Base-by-base conservation (phyloP, 331 rosid genomes). In the Acacia concinna region DNA sequence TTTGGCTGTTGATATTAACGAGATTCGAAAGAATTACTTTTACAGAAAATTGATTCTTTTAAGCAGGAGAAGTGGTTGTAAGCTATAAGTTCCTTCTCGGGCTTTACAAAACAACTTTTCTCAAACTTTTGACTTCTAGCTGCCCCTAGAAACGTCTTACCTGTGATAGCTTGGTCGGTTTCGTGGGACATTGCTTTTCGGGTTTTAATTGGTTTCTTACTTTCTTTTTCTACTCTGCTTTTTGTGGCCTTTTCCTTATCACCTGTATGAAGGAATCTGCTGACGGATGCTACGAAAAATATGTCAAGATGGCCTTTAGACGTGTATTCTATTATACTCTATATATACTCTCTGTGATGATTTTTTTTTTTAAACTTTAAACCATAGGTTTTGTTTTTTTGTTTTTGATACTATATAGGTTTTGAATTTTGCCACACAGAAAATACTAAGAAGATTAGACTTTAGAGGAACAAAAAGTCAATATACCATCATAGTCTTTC, bases 151-250 rank as follows among this genome's bases (percentile, higher is more conserved):
- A 73, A 38, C 80, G 80, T 81, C 85, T 75, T 73, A 64, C 79
- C 78, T 64, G 52, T 78, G 75, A 78, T 84, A 86, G 71, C 77
- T 70, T 85, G 84, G 94, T 83, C 83, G 90, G 90, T 85, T 74
- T 49, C 35, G 84, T 78, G 77, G 86, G 79, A 52, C 81, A 78
- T 49, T 66, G 46, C 75, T 76, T 81, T 85, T 81, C 35, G 57
- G 20, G 13, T 81, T 76, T 52, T 78, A 74, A 79, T 82, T 82
- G 73, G 43, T 81, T 76, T 67, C 57, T 49, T 15, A 49, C 25
- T 49, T 49, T 49, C 68, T 15, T 71, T 57, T 44, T 21, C 40
- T 30, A 40, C 77, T 60, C 78, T 44, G 15, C 85, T 51, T 84
- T 74, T 71, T 18, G 64, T 79, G 67, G 80, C 77, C 38, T 66